phyloP scores from a whole-genome alignment of 305 asterid genomes.

The Fraxinus sp. region DNA sequence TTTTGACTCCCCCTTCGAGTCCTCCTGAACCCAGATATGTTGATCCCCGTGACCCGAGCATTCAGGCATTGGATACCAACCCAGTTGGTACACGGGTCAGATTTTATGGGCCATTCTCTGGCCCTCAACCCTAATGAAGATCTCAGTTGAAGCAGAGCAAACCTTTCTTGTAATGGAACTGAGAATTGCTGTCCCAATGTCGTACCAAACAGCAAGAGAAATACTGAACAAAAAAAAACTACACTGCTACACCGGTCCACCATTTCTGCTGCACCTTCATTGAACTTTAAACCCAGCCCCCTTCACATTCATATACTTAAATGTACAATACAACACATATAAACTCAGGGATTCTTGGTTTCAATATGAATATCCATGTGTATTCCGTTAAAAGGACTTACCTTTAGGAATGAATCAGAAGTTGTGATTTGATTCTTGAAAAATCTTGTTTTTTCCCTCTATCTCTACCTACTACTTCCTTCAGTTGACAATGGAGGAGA shows the following conservation, averaged over 20 bases:
- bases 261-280: constrained; percentile 50
- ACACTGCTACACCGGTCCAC: constrained; percentile 41
- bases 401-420: constrained; percentile 26
- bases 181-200: constrained; percentile 36
- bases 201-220: constrained; percentile 33
- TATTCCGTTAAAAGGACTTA: constrained; percentile 13
- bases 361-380: background rate
- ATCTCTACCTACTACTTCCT: constrained; percentile 12
- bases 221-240: constrained; percentile 23
- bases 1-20: constrained; percentile 48
- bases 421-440: constrained; percentile 24
- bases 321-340: constrained; percentile 1
- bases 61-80: constrained; percentile 55
- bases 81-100: constrained; percentile 70
- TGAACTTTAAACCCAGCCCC: constrained; percentile 26
- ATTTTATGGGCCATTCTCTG: constrained; percentile 64
- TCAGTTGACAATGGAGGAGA: constrained; percentile 31
- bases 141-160: constrained; percentile 52
- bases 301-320: constrained; percentile 15
- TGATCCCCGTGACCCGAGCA: constrained; percentile 55
- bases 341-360: constrained; percentile 21
- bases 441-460: background rate
- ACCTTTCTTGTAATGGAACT: constrained; percentile 36
- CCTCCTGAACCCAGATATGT: constrained; percentile 62
- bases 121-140: constrained; percentile 61